Evolutionary conservation across 23 red algal genomes (phyloP).

Genomic region (Gracilaria gracilis): DNA sequence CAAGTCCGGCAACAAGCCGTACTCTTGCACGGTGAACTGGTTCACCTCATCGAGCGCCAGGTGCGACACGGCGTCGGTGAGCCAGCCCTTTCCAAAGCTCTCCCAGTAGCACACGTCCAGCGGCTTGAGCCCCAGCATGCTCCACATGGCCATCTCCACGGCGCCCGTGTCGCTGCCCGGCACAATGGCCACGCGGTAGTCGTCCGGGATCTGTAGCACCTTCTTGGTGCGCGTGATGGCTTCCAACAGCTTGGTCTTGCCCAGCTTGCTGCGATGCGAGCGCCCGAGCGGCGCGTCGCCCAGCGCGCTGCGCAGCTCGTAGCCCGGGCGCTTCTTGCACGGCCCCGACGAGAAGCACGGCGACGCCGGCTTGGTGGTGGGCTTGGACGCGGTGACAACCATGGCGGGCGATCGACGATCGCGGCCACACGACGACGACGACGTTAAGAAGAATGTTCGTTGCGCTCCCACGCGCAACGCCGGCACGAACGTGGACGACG

Average conservation of each 20-base stretch:
- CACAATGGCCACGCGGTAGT: slow-evolving; percentile 92
- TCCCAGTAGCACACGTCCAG: slow-evolving; percentile 98
- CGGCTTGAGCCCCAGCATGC: slow-evolving; percentile 77
- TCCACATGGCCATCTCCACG: slow-evolving; percentile 99
- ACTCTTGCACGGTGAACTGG: slow-evolving; percentile 67
- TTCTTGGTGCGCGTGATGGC: slow-evolving; percentile 74
- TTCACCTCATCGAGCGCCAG: slow-evolving; percentile 74
- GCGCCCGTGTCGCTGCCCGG: slow-evolving; percentile 95
- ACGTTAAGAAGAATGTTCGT: background rate
- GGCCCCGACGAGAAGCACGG: slow-evolving; percentile 99
- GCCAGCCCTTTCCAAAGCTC: slow-evolving; percentile 97
- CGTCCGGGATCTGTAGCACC: slow-evolving; percentile 76
- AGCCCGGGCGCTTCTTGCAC: slow-evolving; percentile 97
- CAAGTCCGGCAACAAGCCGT: slow-evolving; percentile 91
- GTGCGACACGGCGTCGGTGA: slow-evolving; percentile 84
- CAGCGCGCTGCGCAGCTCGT: slow-evolving; percentile 53
- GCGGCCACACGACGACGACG: background rate
- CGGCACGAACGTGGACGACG: too few species aligned
- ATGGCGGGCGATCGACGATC: background rate
- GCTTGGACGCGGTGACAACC: slow-evolving; percentile 58
- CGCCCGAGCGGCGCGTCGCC: slow-evolving; percentile 86
- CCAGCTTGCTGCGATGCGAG: slow-evolving; percentile 83
- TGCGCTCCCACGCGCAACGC: too few species aligned
- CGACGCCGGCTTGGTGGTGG: slow-evolving; percentile 77
- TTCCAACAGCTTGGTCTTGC: slow-evolving; percentile 82